These are phyloP conservation scores for Pseudogymnoascus sp. DNA, from an alignment of 2,329 filamentous ascomycete genomes.

Conservation along the genomic window DNA sequence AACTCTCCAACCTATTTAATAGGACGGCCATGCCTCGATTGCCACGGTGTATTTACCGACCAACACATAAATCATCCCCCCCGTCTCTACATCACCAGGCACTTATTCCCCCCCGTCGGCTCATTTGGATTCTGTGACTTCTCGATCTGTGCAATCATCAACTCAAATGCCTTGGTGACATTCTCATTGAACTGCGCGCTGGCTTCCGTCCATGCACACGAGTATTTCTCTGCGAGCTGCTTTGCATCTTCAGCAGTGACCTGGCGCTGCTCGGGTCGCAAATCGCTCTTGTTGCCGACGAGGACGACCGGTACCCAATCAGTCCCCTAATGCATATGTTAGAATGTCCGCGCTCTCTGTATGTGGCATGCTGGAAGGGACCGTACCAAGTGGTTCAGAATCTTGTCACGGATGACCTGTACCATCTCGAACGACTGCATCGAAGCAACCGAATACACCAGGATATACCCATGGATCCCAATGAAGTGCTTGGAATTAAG, in stretches of 20 bases:
- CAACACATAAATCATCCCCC: not conserved
- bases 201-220: constrained; percentile 91
- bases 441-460: constrained; percentile 95
- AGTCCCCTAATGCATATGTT: constrained; percentile 58
- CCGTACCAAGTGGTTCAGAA: constrained; percentile 84
- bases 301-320: constrained; percentile 90
- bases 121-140: constrained; percentile 87
- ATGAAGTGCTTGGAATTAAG: constrained; percentile 98
- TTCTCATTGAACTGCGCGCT: constrained; percentile 93
- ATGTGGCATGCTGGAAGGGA: not conserved
- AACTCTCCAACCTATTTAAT: not conserved
- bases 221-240: constrained; percentile 76
- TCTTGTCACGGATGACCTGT: constrained; percentile 91
- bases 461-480: constrained; percentile 96
- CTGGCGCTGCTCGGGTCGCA: constrained; percentile 87
- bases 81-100: constrained; percentile 67
- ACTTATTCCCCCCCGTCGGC: constrained; percentile 74
- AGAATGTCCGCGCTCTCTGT: constrained; percentile 15
- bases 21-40: not conserved
- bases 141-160: constrained; percentile 91
- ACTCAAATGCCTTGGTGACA: constrained; percentile 84
- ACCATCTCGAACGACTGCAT: constrained; percentile 97
- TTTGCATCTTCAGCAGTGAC: constrained; percentile 81
- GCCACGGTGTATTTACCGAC: not conserved
- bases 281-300: constrained; percentile 94